These are phyloP conservation scores for Leptomonas pyrrhocoris DNA, from an alignment of 208 protist genomes.

Conservation along the genomic window DNA sequence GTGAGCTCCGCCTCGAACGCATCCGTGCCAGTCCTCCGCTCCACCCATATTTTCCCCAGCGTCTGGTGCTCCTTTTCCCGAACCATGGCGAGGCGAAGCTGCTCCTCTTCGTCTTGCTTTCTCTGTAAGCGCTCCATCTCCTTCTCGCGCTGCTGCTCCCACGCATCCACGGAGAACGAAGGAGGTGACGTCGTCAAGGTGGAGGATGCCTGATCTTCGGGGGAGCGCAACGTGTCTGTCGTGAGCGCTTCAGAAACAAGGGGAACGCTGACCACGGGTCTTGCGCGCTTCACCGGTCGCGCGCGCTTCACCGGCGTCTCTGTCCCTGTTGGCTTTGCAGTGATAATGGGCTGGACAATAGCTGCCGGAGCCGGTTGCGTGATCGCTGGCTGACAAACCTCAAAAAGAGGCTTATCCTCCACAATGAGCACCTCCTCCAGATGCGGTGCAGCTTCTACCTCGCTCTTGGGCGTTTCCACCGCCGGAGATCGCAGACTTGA, in stretches of 20 bases:
- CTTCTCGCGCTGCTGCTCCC: conserved; percentile 84
- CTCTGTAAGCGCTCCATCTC: conserved; percentile 74
- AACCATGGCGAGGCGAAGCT: conserved; percentile 35
- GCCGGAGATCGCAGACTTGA: background rate
- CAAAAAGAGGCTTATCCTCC: conserved; percentile 62
- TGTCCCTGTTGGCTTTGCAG: background rate
- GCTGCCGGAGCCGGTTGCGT: conserved; percentile 15
- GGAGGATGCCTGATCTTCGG: background rate
- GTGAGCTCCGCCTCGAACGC: conserved; percentile 18
- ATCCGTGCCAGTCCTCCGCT: conserved; percentile 5
- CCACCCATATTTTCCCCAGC: conserved; percentile 73
- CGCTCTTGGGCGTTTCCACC: background rate
- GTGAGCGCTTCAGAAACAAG: conserved; percentile 32
- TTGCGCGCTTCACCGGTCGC: conserved; percentile 10
- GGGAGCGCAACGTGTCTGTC: background rate
- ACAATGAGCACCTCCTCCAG: conserved; percentile 45
- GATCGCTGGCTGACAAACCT: conserved; percentile 16
- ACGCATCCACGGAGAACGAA: conserved; percentile 73
- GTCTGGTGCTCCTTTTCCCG: conserved; percentile 69
- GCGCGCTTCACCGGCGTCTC: background rate
- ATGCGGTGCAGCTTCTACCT: background rate
- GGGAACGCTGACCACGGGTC: conserved; percentile 31
- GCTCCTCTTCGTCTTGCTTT: conserved; percentile 66
- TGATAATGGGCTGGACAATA: conserved; percentile 6
- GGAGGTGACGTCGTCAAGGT: background rate